These are phyloP conservation scores for Dendryphion nanum DNA, from an alignment of 2,329 filamentous ascomycete species.

Conservation along the genomic window DNA sequence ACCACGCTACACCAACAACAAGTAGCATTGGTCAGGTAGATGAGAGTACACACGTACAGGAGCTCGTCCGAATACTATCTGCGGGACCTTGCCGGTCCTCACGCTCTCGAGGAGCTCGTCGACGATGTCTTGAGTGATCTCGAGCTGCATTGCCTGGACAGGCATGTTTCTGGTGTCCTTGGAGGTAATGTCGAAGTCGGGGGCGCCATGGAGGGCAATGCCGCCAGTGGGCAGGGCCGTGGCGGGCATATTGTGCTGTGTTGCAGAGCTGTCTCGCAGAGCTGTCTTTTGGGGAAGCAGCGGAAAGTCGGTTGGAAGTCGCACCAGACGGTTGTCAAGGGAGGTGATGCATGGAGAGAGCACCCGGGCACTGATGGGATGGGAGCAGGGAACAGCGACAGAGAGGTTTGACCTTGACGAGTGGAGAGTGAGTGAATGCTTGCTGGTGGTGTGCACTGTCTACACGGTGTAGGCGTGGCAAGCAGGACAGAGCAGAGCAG, in stretches of 20 bases:
- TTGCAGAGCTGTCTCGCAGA: conserved; percentile 9
- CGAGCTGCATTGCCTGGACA: conserved; percentile 42
- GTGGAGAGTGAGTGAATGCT: not conserved
- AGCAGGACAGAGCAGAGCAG: conserved; percentile 29
- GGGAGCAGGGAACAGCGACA: conserved; percentile 12
- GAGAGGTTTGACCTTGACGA: not conserved
- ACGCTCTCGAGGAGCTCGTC: conserved; percentile 41
- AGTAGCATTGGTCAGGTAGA: conserved; percentile 3
- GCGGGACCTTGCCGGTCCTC: conserved; percentile 35
- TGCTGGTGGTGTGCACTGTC: conserved; percentile 6
- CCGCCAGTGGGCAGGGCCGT: conserved; percentile 22
- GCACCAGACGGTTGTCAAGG: conserved; percentile 36
- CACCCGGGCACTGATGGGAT: conserved; percentile 35
- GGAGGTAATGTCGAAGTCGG: conserved; percentile 35
- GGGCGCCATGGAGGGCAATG: conserved; percentile 41
- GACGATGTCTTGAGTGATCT: conserved; percentile 41
- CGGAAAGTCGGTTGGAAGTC: conserved; percentile 30
- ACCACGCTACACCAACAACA: conserved; percentile 10
- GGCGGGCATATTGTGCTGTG: conserved; percentile 26
- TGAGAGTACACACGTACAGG: conserved; percentile 33
- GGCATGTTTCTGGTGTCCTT: conserved; percentile 28
- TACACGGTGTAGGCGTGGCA: conserved; percentile 15
- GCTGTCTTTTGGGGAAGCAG: conserved; percentile 8
- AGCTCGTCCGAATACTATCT: conserved; percentile 39
- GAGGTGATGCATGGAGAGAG: conserved; percentile 41